Evolutionary conservation across 208 protist genomes (phyloP).

Genomic region (Crithidia fasciculata): DNA sequence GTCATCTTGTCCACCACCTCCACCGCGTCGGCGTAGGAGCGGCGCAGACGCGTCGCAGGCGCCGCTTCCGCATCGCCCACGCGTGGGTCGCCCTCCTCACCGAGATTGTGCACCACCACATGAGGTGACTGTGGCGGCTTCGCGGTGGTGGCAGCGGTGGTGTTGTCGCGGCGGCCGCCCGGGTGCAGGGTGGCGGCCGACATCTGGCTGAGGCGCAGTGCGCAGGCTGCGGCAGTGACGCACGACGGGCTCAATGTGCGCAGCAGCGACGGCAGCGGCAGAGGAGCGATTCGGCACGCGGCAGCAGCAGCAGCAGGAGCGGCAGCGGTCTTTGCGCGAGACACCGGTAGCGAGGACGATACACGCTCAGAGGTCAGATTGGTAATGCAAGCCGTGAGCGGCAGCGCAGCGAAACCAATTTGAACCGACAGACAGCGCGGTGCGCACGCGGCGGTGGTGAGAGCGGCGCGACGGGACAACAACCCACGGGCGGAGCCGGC

Average conservation of each 20-base stretch:
- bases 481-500: too few species aligned
- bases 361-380: too few species aligned
- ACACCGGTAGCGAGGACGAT: too few species aligned
- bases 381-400: too few species aligned
- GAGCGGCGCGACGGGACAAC: too few species aligned
- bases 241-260: not conserved
- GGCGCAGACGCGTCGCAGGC: constrained; percentile 23
- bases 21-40: constrained; percentile 72
- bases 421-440: too few species aligned
- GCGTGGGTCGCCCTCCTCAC: constrained; percentile 19
- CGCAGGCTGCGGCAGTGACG: not conserved
- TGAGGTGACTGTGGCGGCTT: not conserved
- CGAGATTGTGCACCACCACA: constrained; percentile 22
- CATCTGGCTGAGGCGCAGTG: constrained; percentile 18
- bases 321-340: too few species aligned
- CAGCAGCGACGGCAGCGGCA: not conserved
- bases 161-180: constrained; percentile 10
- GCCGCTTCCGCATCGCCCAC: not conserved
- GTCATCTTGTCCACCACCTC: constrained; percentile 59
- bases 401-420: too few species aligned
- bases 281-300: not conserved
- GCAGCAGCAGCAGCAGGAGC: not conserved
- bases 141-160: not conserved
- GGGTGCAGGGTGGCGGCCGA: constrained; percentile 38
- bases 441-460: too few species aligned